These are phyloP conservation scores for Arachnomyces sp. DNA, from an alignment of 2,329 filamentous ascomycete species.

Conservation along the genomic window DNA sequence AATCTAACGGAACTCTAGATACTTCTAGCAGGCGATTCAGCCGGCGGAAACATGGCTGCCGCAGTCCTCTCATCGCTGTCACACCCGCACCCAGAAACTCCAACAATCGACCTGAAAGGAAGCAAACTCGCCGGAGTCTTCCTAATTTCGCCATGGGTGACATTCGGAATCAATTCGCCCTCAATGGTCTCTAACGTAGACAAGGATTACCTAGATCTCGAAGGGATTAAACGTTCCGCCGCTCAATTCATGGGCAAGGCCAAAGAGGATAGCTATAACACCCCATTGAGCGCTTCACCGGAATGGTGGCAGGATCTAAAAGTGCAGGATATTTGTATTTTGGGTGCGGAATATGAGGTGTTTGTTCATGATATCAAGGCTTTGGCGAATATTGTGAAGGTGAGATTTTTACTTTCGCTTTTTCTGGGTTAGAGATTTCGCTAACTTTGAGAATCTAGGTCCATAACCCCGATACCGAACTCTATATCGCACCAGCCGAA, in stretches of 20 bases:
- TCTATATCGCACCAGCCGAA: too few species aligned
- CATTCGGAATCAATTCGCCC: conserved; percentile 31
- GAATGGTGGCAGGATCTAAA: conserved; percentile 43
- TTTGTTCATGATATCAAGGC: too few species aligned
- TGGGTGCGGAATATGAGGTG: too few species aligned
- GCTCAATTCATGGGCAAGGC: too few species aligned
- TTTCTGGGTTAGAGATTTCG: too few species aligned
- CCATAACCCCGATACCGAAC: too few species aligned
- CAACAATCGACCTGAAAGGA: conserved; percentile 29
- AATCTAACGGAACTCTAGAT: conserved; percentile 7
- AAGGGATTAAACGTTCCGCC: too few species aligned
- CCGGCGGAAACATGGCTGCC: conserved; percentile 17
- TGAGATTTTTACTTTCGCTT: too few species aligned
- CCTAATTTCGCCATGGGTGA: conserved; percentile 46
- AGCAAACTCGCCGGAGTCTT: conserved; percentile 34
- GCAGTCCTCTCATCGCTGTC: conserved; percentile 9
- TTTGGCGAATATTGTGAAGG: too few species aligned
- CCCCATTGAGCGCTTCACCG: conserved; percentile 34
- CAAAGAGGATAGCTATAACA: conserved; percentile 31
- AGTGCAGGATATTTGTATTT: conserved; percentile 30
- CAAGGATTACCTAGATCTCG: too few species aligned
- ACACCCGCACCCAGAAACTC: conserved; percentile 44
- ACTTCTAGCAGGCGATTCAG: conserved; percentile 17
- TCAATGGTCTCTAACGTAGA: conserved; percentile 18
- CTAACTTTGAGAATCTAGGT: too few species aligned